Evolutionary conservation across 441 rosid species (phyloP).

Genomic region (Rhodomyrtus psidioides): DNA sequence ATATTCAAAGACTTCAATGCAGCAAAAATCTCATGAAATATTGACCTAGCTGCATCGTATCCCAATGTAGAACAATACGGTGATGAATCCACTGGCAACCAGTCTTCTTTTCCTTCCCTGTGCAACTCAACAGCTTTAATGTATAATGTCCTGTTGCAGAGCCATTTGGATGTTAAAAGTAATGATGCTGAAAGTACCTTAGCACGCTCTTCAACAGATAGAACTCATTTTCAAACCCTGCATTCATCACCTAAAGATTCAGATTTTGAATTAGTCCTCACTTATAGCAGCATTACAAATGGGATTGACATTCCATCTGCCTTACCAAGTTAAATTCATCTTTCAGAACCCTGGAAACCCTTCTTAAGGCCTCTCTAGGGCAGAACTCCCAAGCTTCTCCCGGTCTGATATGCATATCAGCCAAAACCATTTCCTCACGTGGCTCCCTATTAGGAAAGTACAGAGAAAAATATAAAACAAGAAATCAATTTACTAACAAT

Average conservation of each 20-base stretch:
- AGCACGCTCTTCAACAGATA: slow-evolving; percentile 58
- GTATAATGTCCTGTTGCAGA: not conserved
- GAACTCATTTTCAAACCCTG: slow-evolving; percentile 96
- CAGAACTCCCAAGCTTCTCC: slow-evolving; percentile 95
- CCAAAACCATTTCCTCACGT: slow-evolving; percentile 91
- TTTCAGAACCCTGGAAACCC: slow-evolving; percentile 55
- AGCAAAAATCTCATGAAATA: slow-evolving; percentile 60
- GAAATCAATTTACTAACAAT: not conserved
- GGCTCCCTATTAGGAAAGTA: slow-evolving; percentile 37
- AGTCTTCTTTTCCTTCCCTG: slow-evolving; percentile 85
- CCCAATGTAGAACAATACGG: slow-evolving; percentile 73
- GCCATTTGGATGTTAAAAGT: not conserved
- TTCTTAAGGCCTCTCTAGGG: slow-evolving; percentile 82
- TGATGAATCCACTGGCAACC: slow-evolving; percentile 68
- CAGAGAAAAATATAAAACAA: not conserved
- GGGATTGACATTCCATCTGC: not conserved
- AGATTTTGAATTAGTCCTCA: slow-evolving; percentile 1
- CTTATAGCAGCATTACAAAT: not conserved
- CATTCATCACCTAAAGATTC: slow-evolving; percentile 68
- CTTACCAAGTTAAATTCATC: slow-evolving; percentile 85
- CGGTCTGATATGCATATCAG: slow-evolving; percentile 81
- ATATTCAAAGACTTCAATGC: slow-evolving; percentile 61
- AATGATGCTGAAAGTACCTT: slow-evolving; percentile 24
- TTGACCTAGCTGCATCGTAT: slow-evolving; percentile 51
- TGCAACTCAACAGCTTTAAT: slow-evolving; percentile 1